These are phyloP conservation scores for Scutellaria barbata DNA, from an alignment of 257 asterid genomes.

Conservation along the genomic window DNA sequence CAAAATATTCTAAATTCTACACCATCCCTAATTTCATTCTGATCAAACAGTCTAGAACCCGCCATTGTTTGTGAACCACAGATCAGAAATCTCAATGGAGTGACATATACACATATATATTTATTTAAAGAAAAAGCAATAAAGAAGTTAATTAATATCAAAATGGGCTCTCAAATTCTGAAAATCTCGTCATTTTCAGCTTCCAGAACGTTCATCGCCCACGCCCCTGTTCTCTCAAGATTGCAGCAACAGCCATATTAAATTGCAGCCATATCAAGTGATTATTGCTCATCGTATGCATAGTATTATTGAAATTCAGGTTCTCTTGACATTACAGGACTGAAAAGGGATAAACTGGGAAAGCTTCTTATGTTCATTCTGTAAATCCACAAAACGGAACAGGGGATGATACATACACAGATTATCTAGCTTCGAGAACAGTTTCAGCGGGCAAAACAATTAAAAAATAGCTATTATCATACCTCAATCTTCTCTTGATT, in stretches of 20 bases:
- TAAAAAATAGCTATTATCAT: too few relatives aligned
- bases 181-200: slow-evolving; percentile 59
- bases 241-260: too few relatives aligned
- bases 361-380: too few relatives aligned
- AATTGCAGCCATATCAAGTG: too few relatives aligned
- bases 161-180: slow-evolving; percentile 71
- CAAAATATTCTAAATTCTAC: background rate
- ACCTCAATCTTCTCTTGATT: slow-evolving; percentile 86
- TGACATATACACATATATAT: background rate
- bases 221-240: slow-evolving; percentile 36
- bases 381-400: too few relatives aligned
- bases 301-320: too few relatives aligned
- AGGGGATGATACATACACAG: too few relatives aligned
- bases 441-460: too few relatives aligned
- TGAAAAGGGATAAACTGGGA: too few relatives aligned
- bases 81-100: background rate
- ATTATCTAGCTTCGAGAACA: too few relatives aligned
- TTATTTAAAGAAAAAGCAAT: background rate
- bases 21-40: background rate
- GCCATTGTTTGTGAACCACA: slow-evolving; percentile 23
- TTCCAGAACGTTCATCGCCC: slow-evolving; percentile 44
- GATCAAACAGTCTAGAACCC: background rate
- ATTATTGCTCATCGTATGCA: too few relatives aligned
- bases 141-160: background rate
- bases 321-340: too few relatives aligned